Percentiles rank a stretch among this genome's conserved stretches.
These are phyloP conservation scores for Emericellopsis cladophorae DNA, from an alignment of 2,329 filamentous ascomycete genomes.

Conservation along the genomic window DNA sequence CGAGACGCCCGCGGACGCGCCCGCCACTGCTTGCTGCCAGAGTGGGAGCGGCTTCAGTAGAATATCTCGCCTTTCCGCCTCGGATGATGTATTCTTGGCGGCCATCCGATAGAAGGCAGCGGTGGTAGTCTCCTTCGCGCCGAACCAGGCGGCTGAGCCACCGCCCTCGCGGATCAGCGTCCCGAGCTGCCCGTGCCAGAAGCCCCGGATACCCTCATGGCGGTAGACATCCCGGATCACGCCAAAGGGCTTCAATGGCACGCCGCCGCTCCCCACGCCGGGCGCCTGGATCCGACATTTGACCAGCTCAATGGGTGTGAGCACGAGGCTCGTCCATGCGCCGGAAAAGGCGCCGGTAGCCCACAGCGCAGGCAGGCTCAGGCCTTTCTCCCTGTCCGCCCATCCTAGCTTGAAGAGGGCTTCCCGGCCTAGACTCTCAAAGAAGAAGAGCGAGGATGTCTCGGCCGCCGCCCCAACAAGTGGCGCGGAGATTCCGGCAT, in stretches of 20 bases:
- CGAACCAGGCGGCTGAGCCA: conserved; percentile 91
- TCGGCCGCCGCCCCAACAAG: conserved; percentile 84
- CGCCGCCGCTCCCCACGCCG: conserved; percentile 27
- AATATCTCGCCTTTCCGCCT: conserved; percentile 25
- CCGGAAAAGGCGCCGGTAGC: conserved; percentile 77
- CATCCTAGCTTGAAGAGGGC: conserved; percentile 42
- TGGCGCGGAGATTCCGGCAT: conserved; percentile 86
- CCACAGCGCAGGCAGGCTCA: conserved; percentile 66
- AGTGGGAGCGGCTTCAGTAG: conserved; percentile 51
- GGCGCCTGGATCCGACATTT: conserved; percentile 97
- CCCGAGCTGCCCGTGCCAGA: conserved; percentile 91
- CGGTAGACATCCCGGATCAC: conserved; percentile 72
- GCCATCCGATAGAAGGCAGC: conserved; percentile 53
- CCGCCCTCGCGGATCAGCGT: conserved; percentile 91
- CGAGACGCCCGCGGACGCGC: conserved; percentile 76
- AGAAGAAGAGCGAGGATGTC: conserved; percentile 86
- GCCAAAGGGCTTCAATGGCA: conserved; percentile 48
- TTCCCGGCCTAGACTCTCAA: conserved; percentile 64
- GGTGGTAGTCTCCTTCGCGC: conserved; percentile 71
- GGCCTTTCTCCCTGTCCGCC: conserved; percentile 36
- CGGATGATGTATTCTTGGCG: conserved; percentile 23
- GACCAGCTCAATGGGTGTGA: conserved; percentile 92
- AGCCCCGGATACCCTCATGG: conserved; percentile 70
- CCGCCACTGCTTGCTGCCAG: conserved; percentile 78
- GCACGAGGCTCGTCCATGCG: conserved; percentile 75